Percentiles rank a stretch among this genome's conserved stretches.
Evolutionary conservation across 768 basidiomycete species (phyloP).

Genomic region (Lactarius sanguifluus): DNA sequence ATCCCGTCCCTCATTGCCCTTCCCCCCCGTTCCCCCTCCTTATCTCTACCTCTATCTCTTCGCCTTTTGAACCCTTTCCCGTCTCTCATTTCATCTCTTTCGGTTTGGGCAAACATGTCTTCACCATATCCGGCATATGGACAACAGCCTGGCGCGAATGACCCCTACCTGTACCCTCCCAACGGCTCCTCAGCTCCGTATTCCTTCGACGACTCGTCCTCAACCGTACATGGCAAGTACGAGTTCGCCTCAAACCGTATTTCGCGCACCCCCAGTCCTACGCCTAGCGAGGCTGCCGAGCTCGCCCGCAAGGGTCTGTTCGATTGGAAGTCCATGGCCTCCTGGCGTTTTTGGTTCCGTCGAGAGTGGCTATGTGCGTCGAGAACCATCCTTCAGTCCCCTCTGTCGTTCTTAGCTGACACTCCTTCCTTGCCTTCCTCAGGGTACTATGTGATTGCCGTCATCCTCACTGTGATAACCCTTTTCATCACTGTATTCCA

Average conservation of each 20-base stretch:
- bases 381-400: background rate
- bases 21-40: background rate
- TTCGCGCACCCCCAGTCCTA: conserved; percentile 39
- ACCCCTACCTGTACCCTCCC: conserved; percentile 26
- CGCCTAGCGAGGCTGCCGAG: conserved; percentile 38
- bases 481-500: conserved; percentile 47
- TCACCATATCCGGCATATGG: conserved; percentile 31
- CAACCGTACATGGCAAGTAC: conserved; percentile 20
- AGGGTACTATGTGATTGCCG: conserved; percentile 40
- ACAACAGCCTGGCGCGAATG: background rate
- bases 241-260: conserved; percentile 17
- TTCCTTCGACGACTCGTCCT: conserved; percentile 6
- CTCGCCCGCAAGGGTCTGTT: conserved; percentile 33
- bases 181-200: conserved; percentile 5
- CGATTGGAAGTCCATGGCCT: conserved; percentile 36
- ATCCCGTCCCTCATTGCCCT: background rate
- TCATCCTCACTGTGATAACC: conserved; percentile 37
- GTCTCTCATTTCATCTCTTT: background rate
- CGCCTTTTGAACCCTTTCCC: background rate
- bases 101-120: conserved; percentile 17
- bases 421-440: conserved; percentile 7
- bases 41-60: background rate
- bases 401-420: background rate
- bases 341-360: conserved; percentile 37
- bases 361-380: conserved; percentile 39